Evolutionary conservation across 345 rosid genomes (phyloP).

Genomic region (Brassica carinata): DNA sequence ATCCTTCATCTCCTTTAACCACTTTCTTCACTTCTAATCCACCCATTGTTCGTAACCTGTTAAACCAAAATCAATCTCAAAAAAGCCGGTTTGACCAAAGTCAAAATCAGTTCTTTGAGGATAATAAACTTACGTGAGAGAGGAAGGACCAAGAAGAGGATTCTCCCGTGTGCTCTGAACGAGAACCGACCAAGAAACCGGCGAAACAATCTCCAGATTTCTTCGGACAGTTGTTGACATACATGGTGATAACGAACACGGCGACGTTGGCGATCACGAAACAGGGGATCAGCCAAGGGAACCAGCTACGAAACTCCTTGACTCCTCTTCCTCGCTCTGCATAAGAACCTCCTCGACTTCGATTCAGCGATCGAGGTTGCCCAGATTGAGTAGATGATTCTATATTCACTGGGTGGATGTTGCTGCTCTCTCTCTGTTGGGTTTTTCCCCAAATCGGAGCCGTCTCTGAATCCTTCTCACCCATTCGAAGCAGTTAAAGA

Average conservation of each 20-base stretch:
- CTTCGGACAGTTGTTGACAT: conserved; percentile 79
- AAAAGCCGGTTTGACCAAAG: background rate
- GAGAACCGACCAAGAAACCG: conserved; percentile 76
- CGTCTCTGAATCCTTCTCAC: conserved; percentile 31
- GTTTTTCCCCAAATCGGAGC: conserved; percentile 46
- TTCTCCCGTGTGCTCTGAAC: conserved; percentile 83
- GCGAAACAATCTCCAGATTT: conserved; percentile 70
- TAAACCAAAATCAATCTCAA: background rate
- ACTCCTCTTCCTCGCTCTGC: conserved; percentile 42
- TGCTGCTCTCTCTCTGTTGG: conserved; percentile 33
- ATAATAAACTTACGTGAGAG: conserved; percentile 55
- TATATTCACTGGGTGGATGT: conserved; percentile 51
- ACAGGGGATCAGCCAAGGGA: conserved; percentile 74
- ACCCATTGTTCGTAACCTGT: conserved; percentile 82
- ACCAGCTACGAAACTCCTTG: conserved; percentile 71
- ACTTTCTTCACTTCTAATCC: conserved; percentile 65
- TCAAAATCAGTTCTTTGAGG: conserved; percentile 1
- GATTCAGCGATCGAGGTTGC: conserved; percentile 43
- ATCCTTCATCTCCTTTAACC: conserved; percentile 65
- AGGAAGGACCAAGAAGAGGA: conserved; percentile 94
- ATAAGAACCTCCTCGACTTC: conserved; percentile 15
- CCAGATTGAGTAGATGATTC: conserved; percentile 37
- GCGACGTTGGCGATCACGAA: conserved; percentile 70
- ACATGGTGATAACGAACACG: conserved; percentile 84
- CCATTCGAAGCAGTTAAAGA: conserved; percentile 20